Base-by-base conservation (phyloP, 495 filamentous ascomycete genomes). In the Podospora anserina region DNA sequence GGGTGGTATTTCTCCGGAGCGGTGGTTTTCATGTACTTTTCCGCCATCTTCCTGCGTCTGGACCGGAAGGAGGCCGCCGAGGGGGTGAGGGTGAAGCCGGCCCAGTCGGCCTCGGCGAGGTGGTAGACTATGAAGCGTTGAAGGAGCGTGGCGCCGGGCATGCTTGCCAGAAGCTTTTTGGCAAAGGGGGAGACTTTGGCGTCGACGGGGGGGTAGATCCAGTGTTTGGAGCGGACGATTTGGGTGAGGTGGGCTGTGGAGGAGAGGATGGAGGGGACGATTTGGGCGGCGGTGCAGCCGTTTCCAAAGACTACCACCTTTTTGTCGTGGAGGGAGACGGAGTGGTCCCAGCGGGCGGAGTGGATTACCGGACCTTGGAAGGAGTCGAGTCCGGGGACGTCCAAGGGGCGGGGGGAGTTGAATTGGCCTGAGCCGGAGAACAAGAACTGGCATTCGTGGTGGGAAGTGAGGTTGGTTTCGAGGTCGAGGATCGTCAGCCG, bases 241-340 rank as follows among this genome's bases (percentile, higher is more conserved):
- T 83, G 82, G 19, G 75, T 82, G 5, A 83, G 62, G 28, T 69
- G 66, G 15, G 59, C 62, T 2, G 72, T 75, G 15, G 73, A 26
- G 32, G 68, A 39, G 2, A 73, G 70, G 6, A 83, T 74, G 20
- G 58, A 58, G 5, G 82, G 81, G 32, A 84, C 80, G 13, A 84
- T 76, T 68, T 84, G 81, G 19, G 80, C 75, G 4, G 78, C 82
- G 26, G 74, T 86, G 73, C 87, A 90, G 9, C 88, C 88, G 13
- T 88, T 88, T 4, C 88, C 88, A 63, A 90, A 74, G 26, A 90
- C 79, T 54, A 88, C 79, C 5, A 90, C 83, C 56, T 84, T 75
- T 69, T 89, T 89, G 19, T 77, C 79, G 6, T 71, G 69, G 39
- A 87, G 73, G 44, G 84, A 77, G 18, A 84, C 71, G 5, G 75